Evolutionary conservation across 208 protist species (phyloP), one percentile per base, ranked within the genome.

Genomic region (Crithidia thermophila): DNA sequence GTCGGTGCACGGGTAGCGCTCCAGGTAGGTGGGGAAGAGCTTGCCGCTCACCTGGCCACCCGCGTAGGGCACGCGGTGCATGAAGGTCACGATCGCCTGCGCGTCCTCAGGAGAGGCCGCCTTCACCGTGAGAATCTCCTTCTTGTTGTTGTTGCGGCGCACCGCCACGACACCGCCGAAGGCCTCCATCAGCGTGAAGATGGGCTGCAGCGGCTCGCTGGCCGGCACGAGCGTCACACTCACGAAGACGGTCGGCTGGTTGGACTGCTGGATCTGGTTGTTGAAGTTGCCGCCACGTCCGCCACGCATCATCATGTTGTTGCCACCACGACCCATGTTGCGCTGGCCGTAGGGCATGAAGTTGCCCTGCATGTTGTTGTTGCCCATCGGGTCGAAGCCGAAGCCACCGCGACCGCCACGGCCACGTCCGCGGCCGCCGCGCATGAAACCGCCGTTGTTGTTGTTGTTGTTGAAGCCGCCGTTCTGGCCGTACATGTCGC

Each of bases 51-150:
- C 85, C 27, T 84, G 89, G 52, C 83, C 87, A 28, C 84, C 87
- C 9, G 77, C 85, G 66, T 85, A 93, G 10, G 91, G 91, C 11
- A 94, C 79, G 55, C 87, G 86, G 46, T 89, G 84, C 42, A 94
- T 67, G 75, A 80, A 82, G 60, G 84, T 78, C 39, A 88, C 80
- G 55, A 92, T 79, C 40, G 74, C 75, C 30, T 93, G 85, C 23
- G 91, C 87, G 56, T 96, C 88, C 50, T 90, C 81, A 20, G 77
- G 72, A 10, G 84, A 91, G 52, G 85, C 81, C 71, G 90, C 90
- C 83, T 96, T 96, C 20, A 94, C 85, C 1, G 88, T 93, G 8
- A 94, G 57, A 53, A 96, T 96, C 31, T 93, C 85, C 70, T 86
- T 87, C 70, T 93, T 93, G 63, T 93, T 89, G 59, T 93, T 85